Evolutionary conservation across 2,329 filamentous ascomycete genomes (phyloP).

Genomic region (Aspergillus piperis): DNA sequence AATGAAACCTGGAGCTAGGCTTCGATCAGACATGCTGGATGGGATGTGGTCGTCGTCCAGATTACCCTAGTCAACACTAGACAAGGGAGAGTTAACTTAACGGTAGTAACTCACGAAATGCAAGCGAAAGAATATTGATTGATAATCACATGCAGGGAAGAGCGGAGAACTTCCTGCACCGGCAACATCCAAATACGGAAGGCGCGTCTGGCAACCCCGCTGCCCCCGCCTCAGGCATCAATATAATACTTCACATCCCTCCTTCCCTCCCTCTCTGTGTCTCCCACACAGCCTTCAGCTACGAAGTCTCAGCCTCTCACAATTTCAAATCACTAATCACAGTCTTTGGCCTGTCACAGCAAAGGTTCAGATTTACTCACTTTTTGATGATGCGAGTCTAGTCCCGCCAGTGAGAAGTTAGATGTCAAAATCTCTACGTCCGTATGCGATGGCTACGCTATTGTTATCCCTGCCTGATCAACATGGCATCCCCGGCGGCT

Average conservation of each 20-base stretch:
- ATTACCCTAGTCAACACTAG: no score
- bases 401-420: neutral
- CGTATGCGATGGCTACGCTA: neutral
- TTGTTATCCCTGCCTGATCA: neutral
- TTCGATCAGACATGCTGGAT: no score
- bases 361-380: neutral
- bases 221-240: neutral
- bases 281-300: no score
- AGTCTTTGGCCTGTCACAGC: neutral
- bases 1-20: no score
- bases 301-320: neutral
- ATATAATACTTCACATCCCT: neutral
- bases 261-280: no score
- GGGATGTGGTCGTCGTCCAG: no score
- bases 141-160: neutral
- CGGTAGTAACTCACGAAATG: no score
- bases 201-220: neutral
- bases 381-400: neutral
- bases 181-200: neutral
- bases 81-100: no score
- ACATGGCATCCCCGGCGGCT: neutral
- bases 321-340: neutral
- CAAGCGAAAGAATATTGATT: no score
- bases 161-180: neutral
- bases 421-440: neutral